Base-by-base conservation (phyloP, 306 rosid genomes). In the Morella rubra region DNA sequence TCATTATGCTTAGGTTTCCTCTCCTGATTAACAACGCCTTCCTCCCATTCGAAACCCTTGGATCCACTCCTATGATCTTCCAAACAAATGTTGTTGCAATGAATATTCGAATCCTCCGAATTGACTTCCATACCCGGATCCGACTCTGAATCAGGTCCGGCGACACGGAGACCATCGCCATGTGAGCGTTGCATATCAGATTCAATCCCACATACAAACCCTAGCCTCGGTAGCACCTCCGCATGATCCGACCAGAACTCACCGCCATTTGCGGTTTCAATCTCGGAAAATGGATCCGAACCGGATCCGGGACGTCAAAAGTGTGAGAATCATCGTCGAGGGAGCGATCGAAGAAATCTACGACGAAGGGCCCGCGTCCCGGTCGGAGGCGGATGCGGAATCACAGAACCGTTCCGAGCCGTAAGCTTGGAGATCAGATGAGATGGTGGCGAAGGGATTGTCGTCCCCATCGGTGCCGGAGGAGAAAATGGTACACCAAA, bases 381-480 rank as follows among this genome's bases (percentile, higher is more conserved):
- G 5, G 16, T 12, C 85, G 14, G 98, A 88, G 73, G 84, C 89
- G 44, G 92, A 81, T 19, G 74, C 96, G n/a, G 88, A 66, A 41
- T 86, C 88, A 15, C 88, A 89, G 44, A 84, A 80, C 83, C 79
- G 84, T 44, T 84, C 84, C 9, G 80, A 69, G 37, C 76, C 82
- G 16, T 81, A 90, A 82, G 77, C 20, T 74, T 73, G 54, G 3
- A 94, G 77, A 44, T 85, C 90, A 73, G 89, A 90, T 42, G 90
- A 97, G 78, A 90, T 90, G 72, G 97, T 91, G 78, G 89, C 90
- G 76, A 93, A 90, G 81, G 84, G 80, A 86, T 86, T 64, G 80
- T 2, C 53, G 14, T 49, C 53, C 5, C 16, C 1, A 16, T 13
- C 85, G 12, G 98, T 87, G 73, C 85, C 87, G 44, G 91, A 82